Evolutionary conservation across 2,329 filamentous ascomycete genomes (phyloP).

Genomic region (Xenosphaeropsis pyriputrescens): DNA sequence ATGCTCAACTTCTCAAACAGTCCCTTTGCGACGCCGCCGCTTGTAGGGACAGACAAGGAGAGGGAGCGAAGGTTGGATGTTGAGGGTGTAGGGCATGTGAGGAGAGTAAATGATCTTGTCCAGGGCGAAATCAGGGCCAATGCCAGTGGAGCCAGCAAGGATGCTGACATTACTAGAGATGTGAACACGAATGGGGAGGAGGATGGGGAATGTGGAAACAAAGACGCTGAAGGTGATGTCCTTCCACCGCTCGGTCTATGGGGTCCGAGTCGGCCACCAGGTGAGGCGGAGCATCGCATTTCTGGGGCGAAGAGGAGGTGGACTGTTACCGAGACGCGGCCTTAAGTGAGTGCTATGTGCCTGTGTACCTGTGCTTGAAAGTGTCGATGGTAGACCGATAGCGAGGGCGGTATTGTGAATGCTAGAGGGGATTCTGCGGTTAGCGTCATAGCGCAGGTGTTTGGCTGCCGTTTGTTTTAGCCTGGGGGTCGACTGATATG

Average conservation of each 20-base stretch:
- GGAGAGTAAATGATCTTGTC: slow-evolving; percentile 8
- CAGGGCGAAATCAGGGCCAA: slow-evolving; percentile 6
- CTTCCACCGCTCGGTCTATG: slow-evolving; percentile 24
- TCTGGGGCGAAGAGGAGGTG: slow-evolving; percentile 35
- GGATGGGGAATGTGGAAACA: neutral
- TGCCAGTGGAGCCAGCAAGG: neutral
- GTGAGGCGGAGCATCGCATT: slow-evolving; percentile 31
- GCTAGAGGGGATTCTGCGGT: too few relatives aligned
- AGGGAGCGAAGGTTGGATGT: slow-evolving; percentile 4
- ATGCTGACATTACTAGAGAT: neutral
- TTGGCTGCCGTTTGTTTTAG: too few relatives aligned
- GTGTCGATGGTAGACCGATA: too few relatives aligned
- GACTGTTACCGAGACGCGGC: slow-evolving; percentile 32
- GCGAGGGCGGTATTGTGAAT: too few relatives aligned
- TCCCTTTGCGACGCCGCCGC: slow-evolving; percentile 6
- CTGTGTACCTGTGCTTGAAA: too few relatives aligned
- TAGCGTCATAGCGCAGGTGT: too few relatives aligned
- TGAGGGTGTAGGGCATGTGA: slow-evolving; percentile 1
- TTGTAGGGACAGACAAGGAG: too few relatives aligned
- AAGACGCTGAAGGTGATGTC: slow-evolving; percentile 16
- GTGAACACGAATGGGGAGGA: neutral
- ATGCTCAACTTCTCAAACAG: slow-evolving; percentile 34
- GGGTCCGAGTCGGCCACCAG: slow-evolving; percentile 29
- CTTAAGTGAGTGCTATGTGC: too few relatives aligned
- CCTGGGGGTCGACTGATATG: too few relatives aligned